These are phyloP conservation scores for Paraurostyla sp. DNA, from an alignment of 73 alveolate species.

Conservation along the genomic window DNA sequence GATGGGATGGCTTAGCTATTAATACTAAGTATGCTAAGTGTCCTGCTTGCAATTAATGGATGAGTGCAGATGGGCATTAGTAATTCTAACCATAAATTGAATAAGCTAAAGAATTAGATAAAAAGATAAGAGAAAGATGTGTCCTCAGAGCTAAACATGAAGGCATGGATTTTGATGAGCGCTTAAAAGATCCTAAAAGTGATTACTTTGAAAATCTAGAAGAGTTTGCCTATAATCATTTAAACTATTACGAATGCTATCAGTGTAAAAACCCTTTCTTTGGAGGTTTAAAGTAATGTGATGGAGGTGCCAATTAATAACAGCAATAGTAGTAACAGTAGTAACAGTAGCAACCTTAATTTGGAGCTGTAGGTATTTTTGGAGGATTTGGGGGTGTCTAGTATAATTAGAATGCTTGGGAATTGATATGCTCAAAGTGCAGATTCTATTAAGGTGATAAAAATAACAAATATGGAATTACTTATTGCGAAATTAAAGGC, in stretches of 20 bases:
- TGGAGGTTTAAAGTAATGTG: constrained; percentile 94
- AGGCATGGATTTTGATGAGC: constrained; percentile 51
- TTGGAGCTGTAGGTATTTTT: constrained; percentile 87
- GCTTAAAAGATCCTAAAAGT: constrained; percentile 65
- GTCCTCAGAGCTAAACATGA: constrained; percentile 57
- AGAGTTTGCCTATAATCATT: constrained; percentile 81
- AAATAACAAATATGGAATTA: constrained; percentile 36
- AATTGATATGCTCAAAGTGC: constrained; percentile 72
- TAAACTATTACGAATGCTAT: constrained; percentile 86
- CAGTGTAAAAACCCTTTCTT: constrained; percentile 87
- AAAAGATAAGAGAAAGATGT: constrained; percentile 33
- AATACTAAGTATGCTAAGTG: constrained; percentile 68
- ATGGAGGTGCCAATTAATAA: constrained; percentile 84
- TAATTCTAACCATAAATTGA: constrained; percentile 5
- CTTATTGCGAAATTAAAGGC: constrained; percentile 59
- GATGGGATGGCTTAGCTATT: constrained; percentile 71
- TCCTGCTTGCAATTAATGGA: constrained; percentile 72
- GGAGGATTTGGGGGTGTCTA: constrained; percentile 88
- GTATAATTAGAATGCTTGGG: constrained; percentile 12
- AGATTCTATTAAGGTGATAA: neutral
- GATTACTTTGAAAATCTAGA: constrained; percentile 32
- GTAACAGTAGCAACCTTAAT: constrained; percentile 92
- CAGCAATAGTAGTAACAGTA: constrained; percentile 83
- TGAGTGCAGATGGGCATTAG: constrained; percentile 1
- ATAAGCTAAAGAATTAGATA: constrained; percentile 40